These are phyloP conservation scores for Acer negundo DNA, from an alignment of 345 rosid genomes.

Conservation along the genomic window DNA sequence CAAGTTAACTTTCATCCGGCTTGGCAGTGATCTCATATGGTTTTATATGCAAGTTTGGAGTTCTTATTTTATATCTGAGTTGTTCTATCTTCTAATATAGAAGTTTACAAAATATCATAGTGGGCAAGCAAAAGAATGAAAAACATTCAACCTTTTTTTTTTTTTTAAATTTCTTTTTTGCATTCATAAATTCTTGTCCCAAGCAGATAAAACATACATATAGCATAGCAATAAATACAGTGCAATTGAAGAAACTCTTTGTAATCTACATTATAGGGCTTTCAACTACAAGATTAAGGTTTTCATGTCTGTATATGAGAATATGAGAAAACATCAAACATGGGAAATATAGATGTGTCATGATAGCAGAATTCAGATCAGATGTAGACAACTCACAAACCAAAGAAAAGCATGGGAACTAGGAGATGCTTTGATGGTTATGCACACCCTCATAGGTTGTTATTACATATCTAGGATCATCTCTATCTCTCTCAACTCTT, in stretches of 20 bases:
- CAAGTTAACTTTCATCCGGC: too few species aligned
- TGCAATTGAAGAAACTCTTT: background rate
- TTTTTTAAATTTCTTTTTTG: too few species aligned
- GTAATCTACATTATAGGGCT: constrained; percentile 1
- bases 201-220: too few species aligned
- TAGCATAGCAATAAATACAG: background rate
- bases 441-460: constrained; percentile 86
- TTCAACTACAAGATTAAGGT: background rate
- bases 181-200: too few species aligned
- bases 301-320: background rate
- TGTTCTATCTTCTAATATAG: background rate
- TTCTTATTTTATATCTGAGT: background rate
- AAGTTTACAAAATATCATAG: too few species aligned
- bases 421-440: constrained; percentile 49
- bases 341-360: background rate
- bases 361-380: background rate
- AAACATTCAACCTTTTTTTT: too few species aligned
- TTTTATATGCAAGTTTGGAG: background rate
- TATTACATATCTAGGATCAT: constrained; percentile 70
- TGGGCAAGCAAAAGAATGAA: too few species aligned
- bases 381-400: background rate
- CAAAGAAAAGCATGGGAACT: constrained; percentile 8
- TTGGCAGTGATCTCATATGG: background rate
- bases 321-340: background rate
- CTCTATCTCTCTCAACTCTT: constrained; percentile 84